A percentile compares a stretch with the other conserved stretches of the same genome.
phyloP scores from a whole-genome alignment of 306 rosid genomes.

The Rosa persica region DNA sequence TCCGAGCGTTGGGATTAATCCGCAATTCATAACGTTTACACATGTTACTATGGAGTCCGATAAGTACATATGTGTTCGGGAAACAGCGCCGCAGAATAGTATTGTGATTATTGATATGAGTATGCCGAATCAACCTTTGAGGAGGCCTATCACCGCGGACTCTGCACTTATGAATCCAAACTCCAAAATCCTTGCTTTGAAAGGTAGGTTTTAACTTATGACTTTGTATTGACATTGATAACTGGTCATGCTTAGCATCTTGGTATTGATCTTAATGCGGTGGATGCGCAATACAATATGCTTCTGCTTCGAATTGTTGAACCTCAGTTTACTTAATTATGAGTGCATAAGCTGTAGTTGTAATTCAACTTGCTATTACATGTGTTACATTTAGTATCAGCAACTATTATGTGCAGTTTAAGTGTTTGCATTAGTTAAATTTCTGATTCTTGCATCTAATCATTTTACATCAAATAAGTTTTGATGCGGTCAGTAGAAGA shows the following conservation, averaged over 20 bases:
- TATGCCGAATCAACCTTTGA: constrained; percentile 91
- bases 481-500: not conserved
- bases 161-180: constrained; percentile 98
- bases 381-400: not conserved
- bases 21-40: constrained; percentile 87
- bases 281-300: not conserved
- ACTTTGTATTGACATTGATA: not conserved
- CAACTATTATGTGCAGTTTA: not conserved
- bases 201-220: constrained; percentile 50
- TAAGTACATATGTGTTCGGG: constrained; percentile 91
- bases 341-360: not conserved
- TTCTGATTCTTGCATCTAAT: not conserved
- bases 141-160: constrained; percentile 96
- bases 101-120: constrained; percentile 90
- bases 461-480: not conserved
- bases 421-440: not conserved
- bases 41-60: constrained; percentile 99
- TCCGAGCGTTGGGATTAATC: constrained; percentile 88
- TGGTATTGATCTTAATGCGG: not conserved
- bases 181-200: constrained; percentile 87
- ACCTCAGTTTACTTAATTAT: not conserved
- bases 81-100: constrained; percentile 89
- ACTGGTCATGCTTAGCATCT: not conserved
- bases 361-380: not conserved
- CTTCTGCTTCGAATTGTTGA: not conserved